A percentile compares a stretch with the other conserved stretches of the same genome.
These are phyloP conservation scores for Petunia hybrid DNA, from an alignment of 305 asterid species.

Conservation along the genomic window DNA sequence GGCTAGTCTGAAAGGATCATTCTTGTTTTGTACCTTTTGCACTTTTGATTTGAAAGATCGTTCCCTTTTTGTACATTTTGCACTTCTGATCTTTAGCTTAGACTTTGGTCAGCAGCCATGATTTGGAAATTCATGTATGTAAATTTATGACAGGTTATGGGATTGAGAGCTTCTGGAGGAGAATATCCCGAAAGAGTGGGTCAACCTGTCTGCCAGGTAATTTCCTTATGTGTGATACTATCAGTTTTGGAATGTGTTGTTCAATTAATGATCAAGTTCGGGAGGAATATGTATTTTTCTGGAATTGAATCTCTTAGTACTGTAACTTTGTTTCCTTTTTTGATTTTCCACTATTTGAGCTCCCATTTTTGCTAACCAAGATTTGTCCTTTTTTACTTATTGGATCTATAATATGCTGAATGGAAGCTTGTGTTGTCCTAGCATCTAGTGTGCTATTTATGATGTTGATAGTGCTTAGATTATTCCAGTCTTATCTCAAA, in stretches of 20 bases:
- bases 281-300: constrained; percentile 1
- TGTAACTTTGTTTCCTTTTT: background rate
- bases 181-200: constrained; percentile 86
- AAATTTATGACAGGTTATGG: constrained; percentile 64
- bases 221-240: background rate
- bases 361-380: background rate
- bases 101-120: background rate
- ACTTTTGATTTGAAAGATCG: too few relatives aligned
- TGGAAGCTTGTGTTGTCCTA: constrained; percentile 9
- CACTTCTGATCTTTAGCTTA: background rate
- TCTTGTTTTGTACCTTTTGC: background rate
- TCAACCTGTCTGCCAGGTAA: constrained; percentile 93
- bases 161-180: constrained; percentile 66
- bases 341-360: background rate
- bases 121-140: constrained; percentile 29
- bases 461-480: constrained; percentile 26
- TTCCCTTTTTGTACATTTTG: background rate
- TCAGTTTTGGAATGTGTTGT: constrained; percentile 6
- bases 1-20: background rate
- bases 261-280: constrained; percentile 3
- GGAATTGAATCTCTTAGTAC: constrained; percentile 9
- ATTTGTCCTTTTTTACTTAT: background rate
- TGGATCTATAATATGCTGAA: constrained; percentile 1
- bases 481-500: constrained; percentile 12
- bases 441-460: constrained; percentile 26